phyloP scores from a whole-genome alignment of 495 filamentous ascomycete species.

The Aspergillus egyptiacus region DNA sequence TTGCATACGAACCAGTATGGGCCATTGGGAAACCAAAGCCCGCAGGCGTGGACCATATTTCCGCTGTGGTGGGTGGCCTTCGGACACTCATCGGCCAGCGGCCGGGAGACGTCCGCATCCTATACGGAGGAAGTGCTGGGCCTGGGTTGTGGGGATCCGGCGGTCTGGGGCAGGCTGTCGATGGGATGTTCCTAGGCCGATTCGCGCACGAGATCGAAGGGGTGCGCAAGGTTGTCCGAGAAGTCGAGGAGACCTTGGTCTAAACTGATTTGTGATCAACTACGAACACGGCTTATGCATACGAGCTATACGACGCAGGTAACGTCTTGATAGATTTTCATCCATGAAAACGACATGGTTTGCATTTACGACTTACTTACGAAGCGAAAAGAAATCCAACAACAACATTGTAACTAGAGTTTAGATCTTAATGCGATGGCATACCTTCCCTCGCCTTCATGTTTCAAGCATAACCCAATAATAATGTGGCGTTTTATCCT shows the following conservation, averaged over 20 bases:
- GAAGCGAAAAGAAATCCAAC: no score
- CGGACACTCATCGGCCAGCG: conserved; percentile 39
- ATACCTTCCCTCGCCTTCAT: background rate
- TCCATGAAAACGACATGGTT: background rate
- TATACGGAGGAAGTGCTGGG: conserved; percentile 78
- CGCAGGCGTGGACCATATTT: conserved; percentile 66
- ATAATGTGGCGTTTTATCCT: background rate
- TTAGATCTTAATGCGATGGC: no score
- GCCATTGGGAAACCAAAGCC: conserved; percentile 72
- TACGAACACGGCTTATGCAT: background rate
- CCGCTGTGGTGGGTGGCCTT: conserved; percentile 59
- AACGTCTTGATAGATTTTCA: background rate
- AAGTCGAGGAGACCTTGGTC: conserved; percentile 50
- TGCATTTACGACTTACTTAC: background rate
- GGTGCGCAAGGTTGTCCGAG: conserved; percentile 60
- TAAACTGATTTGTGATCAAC: conserved; percentile 9
- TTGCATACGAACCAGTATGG: conserved; percentile 89
- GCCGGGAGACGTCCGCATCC: conserved; percentile 51
- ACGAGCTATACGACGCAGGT: background rate
- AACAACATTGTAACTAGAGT: no score
- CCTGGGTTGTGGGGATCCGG: conserved; percentile 61
- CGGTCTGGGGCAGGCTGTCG: conserved; percentile 58
- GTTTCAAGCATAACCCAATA: no score
- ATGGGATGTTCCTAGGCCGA: conserved; percentile 76
- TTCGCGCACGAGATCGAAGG: conserved; percentile 72